Evolutionary conservation across 1,284 basidiomycete species (phyloP).

Genomic region (Puccinia hordei): DNA sequence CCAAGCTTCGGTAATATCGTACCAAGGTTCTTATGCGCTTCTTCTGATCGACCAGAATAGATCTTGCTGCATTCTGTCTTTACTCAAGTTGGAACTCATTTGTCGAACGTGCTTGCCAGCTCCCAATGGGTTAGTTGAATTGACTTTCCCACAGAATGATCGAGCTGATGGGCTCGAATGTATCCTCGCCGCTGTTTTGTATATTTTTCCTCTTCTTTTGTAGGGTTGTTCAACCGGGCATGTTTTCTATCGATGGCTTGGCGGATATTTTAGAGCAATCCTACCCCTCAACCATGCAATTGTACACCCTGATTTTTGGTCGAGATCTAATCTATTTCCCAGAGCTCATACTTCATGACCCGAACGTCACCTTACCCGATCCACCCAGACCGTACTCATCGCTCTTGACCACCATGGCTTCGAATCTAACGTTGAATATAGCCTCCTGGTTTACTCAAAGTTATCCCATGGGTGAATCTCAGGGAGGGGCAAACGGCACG

Average conservation of each 20-base stretch:
- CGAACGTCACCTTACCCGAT: constrained; percentile 10
- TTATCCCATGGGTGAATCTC: neutral
- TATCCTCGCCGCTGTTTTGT: neutral
- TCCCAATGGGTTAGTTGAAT: constrained; percentile 12
- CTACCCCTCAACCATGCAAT: constrained; percentile 11
- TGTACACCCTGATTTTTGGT: constrained; percentile 32
- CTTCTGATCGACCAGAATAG: constrained; percentile 45
- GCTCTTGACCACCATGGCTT: constrained; percentile 2
- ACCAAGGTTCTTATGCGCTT: constrained; percentile 23
- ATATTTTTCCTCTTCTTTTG: too few relatives aligned
- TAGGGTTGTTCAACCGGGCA: neutral
- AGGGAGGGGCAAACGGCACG: neutral
- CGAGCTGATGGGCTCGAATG: neutral
- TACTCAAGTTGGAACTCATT: constrained; percentile 43
- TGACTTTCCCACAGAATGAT: neutral
- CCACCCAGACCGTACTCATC: constrained; percentile 15
- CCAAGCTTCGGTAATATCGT: constrained; percentile 26
- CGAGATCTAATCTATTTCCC: constrained; percentile 38
- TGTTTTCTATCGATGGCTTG: constrained; percentile 14
- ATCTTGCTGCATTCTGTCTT: constrained; percentile 28
- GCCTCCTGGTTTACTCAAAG: constrained; percentile 32
- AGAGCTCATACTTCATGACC: constrained; percentile 19
- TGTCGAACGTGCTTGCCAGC: constrained; percentile 35
- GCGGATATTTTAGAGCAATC: constrained; percentile 44
- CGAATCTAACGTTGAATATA: constrained; percentile 36